A percentile compares a stretch with the other conserved stretches of the same genome.
Evolutionary conservation across 768 basidiomycete species (phyloP).

Genomic region (Boletus rufocinnamomeus): DNA sequence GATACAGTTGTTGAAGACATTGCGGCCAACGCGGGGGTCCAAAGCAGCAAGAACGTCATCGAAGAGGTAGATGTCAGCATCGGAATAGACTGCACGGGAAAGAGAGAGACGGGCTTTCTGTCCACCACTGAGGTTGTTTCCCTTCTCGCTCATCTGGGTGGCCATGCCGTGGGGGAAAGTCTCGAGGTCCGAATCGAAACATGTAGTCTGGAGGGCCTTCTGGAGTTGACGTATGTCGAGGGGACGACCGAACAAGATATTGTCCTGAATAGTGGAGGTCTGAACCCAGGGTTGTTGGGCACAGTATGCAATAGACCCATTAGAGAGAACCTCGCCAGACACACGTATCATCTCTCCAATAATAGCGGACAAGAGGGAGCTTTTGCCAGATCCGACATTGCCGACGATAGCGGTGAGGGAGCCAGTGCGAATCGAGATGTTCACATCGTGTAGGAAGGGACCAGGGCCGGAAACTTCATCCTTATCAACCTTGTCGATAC

Average conservation of each 20-base stretch:
- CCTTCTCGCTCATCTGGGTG: constrained; percentile 52
- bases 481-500: constrained; percentile 10
- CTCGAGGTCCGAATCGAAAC: constrained; percentile 33
- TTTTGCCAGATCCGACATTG: constrained; percentile 32
- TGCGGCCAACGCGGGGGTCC: constrained; percentile 47
- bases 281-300: constrained; percentile 37
- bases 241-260: constrained; percentile 34
- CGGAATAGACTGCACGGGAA: constrained; percentile 47
- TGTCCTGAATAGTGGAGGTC: constrained; percentile 34
- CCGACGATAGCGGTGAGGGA: constrained; percentile 32
- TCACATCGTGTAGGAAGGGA: constrained; percentile 25
- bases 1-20: constrained; percentile 31
- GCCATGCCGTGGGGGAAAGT: constrained; percentile 32
- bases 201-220: constrained; percentile 30
- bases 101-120: constrained; percentile 51
- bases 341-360: constrained; percentile 33
- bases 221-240: constrained; percentile 30
- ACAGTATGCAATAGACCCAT: constrained; percentile 34
- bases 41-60: constrained; percentile 50
- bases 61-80: constrained; percentile 44
- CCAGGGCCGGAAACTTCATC: constrained; percentile 10
- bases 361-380: constrained; percentile 32
- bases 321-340: constrained; percentile 25
- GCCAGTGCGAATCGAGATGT: constrained; percentile 23
- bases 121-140: constrained; percentile 46